A percentile compares a stretch with the other conserved stretches of the same genome.
Conservation (phyloP, 345 rosid species). For the Combretum micranthum region DNA sequence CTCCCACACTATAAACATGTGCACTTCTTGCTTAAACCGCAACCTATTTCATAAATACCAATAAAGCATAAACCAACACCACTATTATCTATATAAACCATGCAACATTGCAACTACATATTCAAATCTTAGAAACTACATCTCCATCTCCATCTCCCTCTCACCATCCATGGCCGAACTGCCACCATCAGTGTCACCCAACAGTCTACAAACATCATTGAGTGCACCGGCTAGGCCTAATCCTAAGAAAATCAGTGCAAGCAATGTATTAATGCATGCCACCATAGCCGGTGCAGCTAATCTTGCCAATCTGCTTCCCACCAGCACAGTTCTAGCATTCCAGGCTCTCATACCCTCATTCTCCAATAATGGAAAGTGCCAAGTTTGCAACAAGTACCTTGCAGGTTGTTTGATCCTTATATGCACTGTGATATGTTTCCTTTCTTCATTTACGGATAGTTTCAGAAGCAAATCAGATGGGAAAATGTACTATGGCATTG, state of each 20-base stretch:
- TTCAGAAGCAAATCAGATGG: constrained; percentile 20
- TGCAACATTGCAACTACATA: too few species aligned
- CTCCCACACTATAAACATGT: too few species aligned
- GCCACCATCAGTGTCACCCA: background rate
- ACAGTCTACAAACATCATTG: background rate
- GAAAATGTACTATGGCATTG: constrained; percentile 36
- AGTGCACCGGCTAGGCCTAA: too few species aligned
- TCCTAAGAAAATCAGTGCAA: too few species aligned
- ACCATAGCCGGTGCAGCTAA: constrained; percentile 30
- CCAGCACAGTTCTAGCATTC: constrained; percentile 43
- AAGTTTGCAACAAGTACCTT: constrained; percentile 23
- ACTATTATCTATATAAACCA: too few species aligned
- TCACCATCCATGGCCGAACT: too few species aligned
- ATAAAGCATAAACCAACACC: too few species aligned
- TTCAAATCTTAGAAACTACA: too few species aligned
- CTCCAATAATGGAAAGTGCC: constrained; percentile 38
- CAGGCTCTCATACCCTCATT: constrained; percentile 37
- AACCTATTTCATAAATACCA: too few species aligned
- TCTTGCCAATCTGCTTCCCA: constrained; percentile 48
- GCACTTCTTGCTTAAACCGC: too few species aligned
- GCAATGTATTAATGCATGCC: constrained; percentile 6
- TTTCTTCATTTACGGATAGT: constrained; percentile 53
- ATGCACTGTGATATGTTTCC: constrained; percentile 27
- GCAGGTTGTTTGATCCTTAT: constrained; percentile 17
- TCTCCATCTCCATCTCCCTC: too few species aligned